These are phyloP conservation scores for Fusarium solani-melongenae DNA, from an alignment of 2,329 filamentous ascomycete species.

Conservation along the genomic window DNA sequence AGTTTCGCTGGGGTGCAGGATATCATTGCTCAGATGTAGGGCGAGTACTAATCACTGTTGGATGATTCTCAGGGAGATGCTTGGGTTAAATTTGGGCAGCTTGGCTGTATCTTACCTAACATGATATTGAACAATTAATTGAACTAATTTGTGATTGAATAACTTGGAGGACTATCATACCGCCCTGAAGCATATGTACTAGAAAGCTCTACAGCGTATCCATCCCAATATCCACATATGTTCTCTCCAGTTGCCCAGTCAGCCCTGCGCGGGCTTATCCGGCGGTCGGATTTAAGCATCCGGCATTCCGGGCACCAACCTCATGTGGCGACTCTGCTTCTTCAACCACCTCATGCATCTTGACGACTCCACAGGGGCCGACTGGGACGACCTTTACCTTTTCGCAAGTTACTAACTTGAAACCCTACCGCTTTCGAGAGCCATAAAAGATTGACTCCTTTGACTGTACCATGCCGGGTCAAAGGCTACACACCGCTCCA, in stretches of 20 bases:
- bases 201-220: neutral
- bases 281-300: neutral
- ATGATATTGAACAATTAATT: neutral
- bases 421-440: neutral
- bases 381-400: neutral
- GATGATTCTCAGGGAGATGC: neutral
- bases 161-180: neutral
- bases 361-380: neutral
- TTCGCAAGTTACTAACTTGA: neutral
- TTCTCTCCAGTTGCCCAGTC: neutral
- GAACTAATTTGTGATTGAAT: neutral
- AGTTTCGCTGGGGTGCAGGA: neutral
- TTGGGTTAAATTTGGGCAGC: neutral
- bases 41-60: neutral
- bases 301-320: neutral
- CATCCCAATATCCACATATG: neutral
- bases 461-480: neutral
- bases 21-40: constrained; percentile 38
- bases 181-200: neutral
- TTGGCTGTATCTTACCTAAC: neutral
- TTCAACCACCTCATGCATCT: neutral
- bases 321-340: neutral
- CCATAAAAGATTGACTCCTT: too few species aligned
- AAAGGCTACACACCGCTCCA: neutral
- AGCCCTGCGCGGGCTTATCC: neutral